These are phyloP conservation scores for Argentina anserina DNA, from an alignment of 306 rosid species.

Conservation along the genomic window DNA sequence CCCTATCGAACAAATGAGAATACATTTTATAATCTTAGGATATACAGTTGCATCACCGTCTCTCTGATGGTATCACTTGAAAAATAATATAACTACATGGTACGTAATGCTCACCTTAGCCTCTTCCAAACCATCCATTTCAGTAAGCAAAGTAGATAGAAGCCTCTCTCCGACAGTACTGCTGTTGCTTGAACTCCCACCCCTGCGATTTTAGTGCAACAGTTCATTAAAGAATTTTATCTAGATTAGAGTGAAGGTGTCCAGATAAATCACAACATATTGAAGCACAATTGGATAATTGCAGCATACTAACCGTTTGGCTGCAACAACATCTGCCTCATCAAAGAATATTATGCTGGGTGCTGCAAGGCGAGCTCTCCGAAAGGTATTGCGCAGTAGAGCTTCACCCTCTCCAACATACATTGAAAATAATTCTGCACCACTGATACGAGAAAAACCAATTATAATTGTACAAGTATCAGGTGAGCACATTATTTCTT, in stretches of 20 bases:
- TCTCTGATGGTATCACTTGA: background rate
- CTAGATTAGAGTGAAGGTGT: background rate
- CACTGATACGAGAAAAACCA: conserved; percentile 36
- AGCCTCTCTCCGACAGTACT: conserved; percentile 76
- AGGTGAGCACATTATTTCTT: background rate
- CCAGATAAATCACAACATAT: background rate
- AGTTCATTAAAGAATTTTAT: background rate
- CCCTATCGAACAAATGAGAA: conserved; percentile 46
- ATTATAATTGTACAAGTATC: background rate
- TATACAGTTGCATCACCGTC: conserved; percentile 11
- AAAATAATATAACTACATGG: background rate
- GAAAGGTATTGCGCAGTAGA: conserved; percentile 73
- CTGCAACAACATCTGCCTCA: conserved; percentile 86
- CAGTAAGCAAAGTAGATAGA: conserved; percentile 83
- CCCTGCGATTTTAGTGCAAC: conserved; percentile 38
- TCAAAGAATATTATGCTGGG: conserved; percentile 91
- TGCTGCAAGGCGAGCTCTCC: conserved; percentile 82
- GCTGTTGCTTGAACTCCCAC: conserved; percentile 69
- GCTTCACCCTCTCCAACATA: conserved; percentile 97
- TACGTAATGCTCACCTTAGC: conserved; percentile 54
- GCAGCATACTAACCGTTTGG: conserved; percentile 66
- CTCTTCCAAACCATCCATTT: conserved; percentile 95
- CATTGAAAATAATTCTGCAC: conserved; percentile 92
- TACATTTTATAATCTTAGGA: conserved; percentile 4
- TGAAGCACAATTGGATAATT: background rate